Base-by-base conservation (phyloP, 768 basidiomycete species). In the Agaricus bisporus region DNA sequence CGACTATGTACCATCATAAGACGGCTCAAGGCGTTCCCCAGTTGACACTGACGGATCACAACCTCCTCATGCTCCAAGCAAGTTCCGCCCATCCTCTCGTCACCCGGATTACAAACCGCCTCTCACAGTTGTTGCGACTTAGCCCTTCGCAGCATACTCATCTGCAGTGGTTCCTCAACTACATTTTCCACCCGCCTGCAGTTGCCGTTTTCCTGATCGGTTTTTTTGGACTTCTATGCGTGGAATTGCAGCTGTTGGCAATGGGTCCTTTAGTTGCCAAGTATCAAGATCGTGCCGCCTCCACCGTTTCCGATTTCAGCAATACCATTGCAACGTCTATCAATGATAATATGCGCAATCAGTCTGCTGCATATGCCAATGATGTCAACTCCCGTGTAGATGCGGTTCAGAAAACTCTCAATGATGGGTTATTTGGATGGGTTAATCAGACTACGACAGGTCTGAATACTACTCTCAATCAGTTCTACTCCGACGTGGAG, bases 391-490 rank as follows among this genome's bases (percentile, higher is more conserved):
- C 61, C 17, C 86, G 81, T 28, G 82, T 98, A 18, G 77, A 81
- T 46, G 60, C 60, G 32, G 75, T 91, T 46, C 90, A 98, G 70
- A 74, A 73, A 37, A 79, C 82, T 5, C 81, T 98, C 68, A 91
- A 98, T 65, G 72, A 91, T 38, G 88, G 88, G 22, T 70, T 98
- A 43, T 95, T 98, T 58, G 93, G 94, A 9, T 98, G 95, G 95
- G 86, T 98, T 46, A 93, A 98, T 61, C 79, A 75, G 15, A 95
- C 95, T 7, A 95, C 93, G 1, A 83, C 82, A 3, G 83, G 86
- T 5, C 78, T 99, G 49, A 99, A 99, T 67, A 72, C 74, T 60
- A 97, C 95, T 3, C 72, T 99, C 62, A 86, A 81, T 64, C 76
- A 75, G 43, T 95, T 99, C 68, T 98, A 98, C 70, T 74, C 74